Percentiles rank a stretch among this genome's conserved stretches.
Conservation (phyloP, 129 eudicot genomes). For the Tanacetum coccineum region DNA sequence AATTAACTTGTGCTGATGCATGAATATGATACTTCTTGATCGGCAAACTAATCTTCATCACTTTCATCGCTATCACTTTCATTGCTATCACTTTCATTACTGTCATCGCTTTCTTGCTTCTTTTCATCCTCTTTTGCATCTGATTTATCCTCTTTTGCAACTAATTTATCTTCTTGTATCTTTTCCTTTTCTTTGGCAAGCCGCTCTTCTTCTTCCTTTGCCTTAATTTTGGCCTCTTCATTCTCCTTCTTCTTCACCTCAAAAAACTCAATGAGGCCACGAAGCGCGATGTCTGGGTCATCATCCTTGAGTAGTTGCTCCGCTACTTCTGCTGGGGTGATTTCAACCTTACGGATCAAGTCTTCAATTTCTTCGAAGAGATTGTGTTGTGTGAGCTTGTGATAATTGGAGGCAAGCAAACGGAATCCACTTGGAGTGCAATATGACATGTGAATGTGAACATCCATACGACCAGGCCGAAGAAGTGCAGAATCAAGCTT, state of each 20-base stretch:
- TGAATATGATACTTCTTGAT: too few species aligned
- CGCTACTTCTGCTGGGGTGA: conserved; percentile 18
- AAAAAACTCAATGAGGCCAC: conserved; percentile 14
- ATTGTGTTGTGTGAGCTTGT: not conserved
- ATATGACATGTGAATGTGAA: conserved; percentile 27
- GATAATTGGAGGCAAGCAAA: conserved; percentile 23
- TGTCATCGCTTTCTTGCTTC: too few species aligned
- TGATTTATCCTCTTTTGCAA: too few species aligned
- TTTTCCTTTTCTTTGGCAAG: conserved; percentile 9
- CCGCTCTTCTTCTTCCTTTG: not conserved
- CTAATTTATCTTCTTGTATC: not conserved
- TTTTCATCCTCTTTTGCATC: not conserved
- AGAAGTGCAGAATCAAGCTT: conserved; percentile 26
- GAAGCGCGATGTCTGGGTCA: conserved; percentile 6
- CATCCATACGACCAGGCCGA: conserved; percentile 28
- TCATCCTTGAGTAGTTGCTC: conserved; percentile 16
- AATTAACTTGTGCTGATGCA: too few species aligned
- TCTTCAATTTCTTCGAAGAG: conserved; percentile 19
- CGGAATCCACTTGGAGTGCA: conserved; percentile 23
- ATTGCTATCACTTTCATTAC: too few species aligned
- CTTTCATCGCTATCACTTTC: too few species aligned
- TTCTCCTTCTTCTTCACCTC: conserved; percentile 2
- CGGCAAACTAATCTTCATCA: too few species aligned
- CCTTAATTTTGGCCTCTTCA: conserved; percentile 5
- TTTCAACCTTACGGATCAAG: conserved; percentile 7